These are phyloP conservation scores for Naganishia onofrii DNA, from an alignment of 768 basidiomycete genomes.

Conservation along the genomic window DNA sequence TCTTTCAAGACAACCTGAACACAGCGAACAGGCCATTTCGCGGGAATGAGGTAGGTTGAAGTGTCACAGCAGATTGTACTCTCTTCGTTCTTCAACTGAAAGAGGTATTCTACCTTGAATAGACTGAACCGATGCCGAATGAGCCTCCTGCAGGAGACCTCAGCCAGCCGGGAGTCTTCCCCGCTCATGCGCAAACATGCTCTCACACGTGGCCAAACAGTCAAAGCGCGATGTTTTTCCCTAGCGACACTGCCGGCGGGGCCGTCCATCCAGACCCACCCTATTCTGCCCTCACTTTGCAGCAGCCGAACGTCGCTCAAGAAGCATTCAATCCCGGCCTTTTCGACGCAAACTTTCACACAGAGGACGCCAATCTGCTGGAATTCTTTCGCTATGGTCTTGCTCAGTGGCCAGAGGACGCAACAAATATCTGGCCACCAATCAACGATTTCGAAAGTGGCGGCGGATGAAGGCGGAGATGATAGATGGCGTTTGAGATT, in stretches of 20 bases:
- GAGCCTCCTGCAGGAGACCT: background rate
- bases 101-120: background rate
- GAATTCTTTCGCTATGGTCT: slow-evolving; percentile 6
- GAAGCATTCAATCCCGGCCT: background rate
- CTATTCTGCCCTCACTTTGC: background rate
- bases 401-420: background rate
- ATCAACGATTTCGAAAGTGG: background rate
- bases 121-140: background rate
- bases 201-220: background rate
- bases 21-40: background rate
- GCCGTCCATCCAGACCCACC: background rate
- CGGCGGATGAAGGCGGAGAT: background rate
- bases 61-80: background rate
- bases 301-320: background rate
- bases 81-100: background rate
- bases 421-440: slow-evolving; percentile 1
- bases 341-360: background rate
- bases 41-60: background rate
- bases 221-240: background rate
- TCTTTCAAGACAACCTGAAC: background rate
- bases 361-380: background rate
- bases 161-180: background rate
- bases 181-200: background rate
- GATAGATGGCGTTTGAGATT: too few relatives aligned
- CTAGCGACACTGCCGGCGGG: background rate